Evolutionary conservation across 805 yeast species (phyloP), one percentile per base, ranked within the genome.

Genomic region (Trichomonascus vanleenenianus): DNA sequence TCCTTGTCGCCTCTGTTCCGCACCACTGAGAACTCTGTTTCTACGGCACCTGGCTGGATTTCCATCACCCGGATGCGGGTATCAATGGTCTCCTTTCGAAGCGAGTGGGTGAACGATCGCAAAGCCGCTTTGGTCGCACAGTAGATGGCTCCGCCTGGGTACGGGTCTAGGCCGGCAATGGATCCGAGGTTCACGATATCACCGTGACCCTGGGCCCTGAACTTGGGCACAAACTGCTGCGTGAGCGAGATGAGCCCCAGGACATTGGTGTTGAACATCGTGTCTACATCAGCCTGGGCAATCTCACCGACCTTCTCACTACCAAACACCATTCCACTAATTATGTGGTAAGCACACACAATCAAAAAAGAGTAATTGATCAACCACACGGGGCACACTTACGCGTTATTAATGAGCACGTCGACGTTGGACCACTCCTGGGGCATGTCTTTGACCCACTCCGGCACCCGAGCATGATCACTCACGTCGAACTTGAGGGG

Each of bases 191-290:
- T 78, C 53, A 81, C 75, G 50, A 81, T 74, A 53, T 79, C 85
- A 14, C 74, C 67, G 58, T 70, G 46, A 77, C 83, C 79, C 56
- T 83, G 80, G 47, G 72, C 70, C 60, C 83, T 80, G 74, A 89
- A 77, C 42, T 76, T 74, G 35, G 82, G 81, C 39, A 91, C 65
- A 20, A 88, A 73, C 4, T 82, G 79, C 64, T 91, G 96, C 5
- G 96, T 88, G 50, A 89, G 65, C 27, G 83, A 77, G 49, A 89
- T 84, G 63, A 89, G 71, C 2, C 96, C 97, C 47, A 86, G 61
- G 2, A 91, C 96, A 59, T 89, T 91, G 48, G 96, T 87, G 56
- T 82, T 73, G 65, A 85, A 81, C 87, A 87, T 86, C 40, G 74
- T 78, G 40, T 73, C 70, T 40, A 87, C 76, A 58, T 88, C 96